Conservation (phyloP, 202 grass and related monocot species). For the Eragrostis tef region DNA sequence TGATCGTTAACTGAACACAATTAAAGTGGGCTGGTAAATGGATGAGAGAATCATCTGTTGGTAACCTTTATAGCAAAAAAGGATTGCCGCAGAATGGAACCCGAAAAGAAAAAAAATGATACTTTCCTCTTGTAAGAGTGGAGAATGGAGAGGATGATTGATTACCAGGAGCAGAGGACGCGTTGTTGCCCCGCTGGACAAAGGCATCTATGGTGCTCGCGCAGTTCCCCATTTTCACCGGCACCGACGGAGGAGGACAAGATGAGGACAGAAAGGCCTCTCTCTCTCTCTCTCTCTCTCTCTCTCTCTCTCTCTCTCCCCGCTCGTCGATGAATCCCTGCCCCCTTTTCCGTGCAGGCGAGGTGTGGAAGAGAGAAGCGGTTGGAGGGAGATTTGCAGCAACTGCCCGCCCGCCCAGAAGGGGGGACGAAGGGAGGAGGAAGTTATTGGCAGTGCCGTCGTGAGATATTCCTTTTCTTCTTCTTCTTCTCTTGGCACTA, state of each 20-base stretch:
- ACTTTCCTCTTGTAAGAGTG: too few species aligned
- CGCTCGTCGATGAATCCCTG: too few species aligned
- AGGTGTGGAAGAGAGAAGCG: too few species aligned
- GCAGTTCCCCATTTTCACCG: constrained; percentile 57
- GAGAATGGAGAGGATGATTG: background rate
- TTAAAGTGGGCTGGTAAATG: too few species aligned
- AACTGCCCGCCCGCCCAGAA: background rate
- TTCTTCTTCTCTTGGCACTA: too few species aligned
- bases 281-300: too few species aligned
- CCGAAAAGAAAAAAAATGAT: background rate
- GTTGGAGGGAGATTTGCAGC: background rate
- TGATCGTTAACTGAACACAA: background rate
- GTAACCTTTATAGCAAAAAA: background rate
- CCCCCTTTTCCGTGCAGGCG: too few species aligned
- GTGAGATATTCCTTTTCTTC: too few species aligned
- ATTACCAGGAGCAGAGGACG: constrained; percentile 22
- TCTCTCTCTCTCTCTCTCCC: too few species aligned
- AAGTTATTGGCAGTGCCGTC: background rate
- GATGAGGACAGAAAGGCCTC: background rate
- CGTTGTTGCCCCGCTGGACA: constrained; percentile 19
- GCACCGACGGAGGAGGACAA: too few species aligned
- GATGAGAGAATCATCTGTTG: too few species aligned
- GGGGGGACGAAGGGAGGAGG: background rate
- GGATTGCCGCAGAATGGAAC: too few species aligned
- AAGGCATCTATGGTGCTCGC: constrained; percentile 51